Evolutionary conservation across 805 yeast genomes (phyloP), one percentile per base, ranked within the genome.

Genomic region (Ogataea methylovora): DNA sequence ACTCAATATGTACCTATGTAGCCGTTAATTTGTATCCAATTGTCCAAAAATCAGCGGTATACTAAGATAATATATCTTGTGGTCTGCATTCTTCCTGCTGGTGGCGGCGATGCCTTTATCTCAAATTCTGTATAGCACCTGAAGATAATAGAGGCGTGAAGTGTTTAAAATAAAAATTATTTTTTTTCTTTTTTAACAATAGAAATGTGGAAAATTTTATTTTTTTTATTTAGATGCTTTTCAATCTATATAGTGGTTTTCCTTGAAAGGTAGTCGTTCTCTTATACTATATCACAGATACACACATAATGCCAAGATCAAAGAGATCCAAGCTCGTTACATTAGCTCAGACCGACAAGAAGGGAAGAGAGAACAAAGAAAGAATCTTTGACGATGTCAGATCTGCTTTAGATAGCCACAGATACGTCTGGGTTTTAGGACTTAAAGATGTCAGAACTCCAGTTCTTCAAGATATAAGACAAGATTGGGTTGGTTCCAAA

Each of bases 261-360:
- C n/a, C n/a, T n/a, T n/a, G n/a, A n/a, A n/a, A n/a, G n/a, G n/a
- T n/a, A n/a, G n/a, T n/a, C 16, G 14, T 9, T 16, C 19, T 15
- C 19, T 8, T 26, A 15, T 10, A 13, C 14, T 24, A 20, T 12
- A 18, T 4, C 15, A n/a, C 22, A 27, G 7, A 27, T 4, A 27
- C 11, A 18, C n/a, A 16, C 4, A 21, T 22, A 14, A 90, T 90
- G 98, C 97, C 98, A 42, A 85, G 95, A 73, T 87, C 97, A 24
- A 88, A 79, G 60, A 90, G 97, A 75, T 82, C 96, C 47, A 92
- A 85, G 78, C 79, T 88, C 48, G 94, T 92, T 41, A 84, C 97
- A 11, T 70, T 92, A 49, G 92, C 99, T 25, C 90, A 90, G 56
- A 90, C 97, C 43, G 97, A 87, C 48, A 92, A 87, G 63, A 92